Evolutionary conservation across 306 rosid genomes (phyloP), one percentile per base, ranked within the genome.

Genomic region (Alnus rubra): DNA sequence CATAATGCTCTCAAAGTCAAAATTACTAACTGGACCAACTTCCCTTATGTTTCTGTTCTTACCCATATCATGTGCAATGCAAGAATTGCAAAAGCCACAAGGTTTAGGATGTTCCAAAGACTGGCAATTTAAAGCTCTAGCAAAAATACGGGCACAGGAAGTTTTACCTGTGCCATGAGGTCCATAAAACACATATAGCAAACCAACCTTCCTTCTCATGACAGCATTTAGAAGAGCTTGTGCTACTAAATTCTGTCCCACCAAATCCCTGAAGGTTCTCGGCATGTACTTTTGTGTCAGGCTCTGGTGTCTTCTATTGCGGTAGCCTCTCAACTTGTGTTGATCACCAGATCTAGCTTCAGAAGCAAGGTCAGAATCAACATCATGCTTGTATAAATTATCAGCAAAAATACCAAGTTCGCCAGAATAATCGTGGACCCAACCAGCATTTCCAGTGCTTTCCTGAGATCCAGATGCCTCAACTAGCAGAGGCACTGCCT

Each of bases 111-210:
- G 93, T 53, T 91, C 98, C 62, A 84, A 49, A 77, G 99, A 89
- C 83, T 80, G 94, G 84, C 99, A 96, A 85, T 91, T 96, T 79
- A 96, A 84, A 83, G 99, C 98, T 87, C 92, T 87, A 15, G 99
- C 92, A 85, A 96, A 91, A 75, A 96, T 84, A 28, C 96, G 98
- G 75, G 99, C 99, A 75, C 90, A 88, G 1, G 99, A 93, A 12
- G 98, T 96, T 81, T 96, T 96, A 42, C 99, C 99, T 1, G 98
- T 96, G 62, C 99, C 99, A 82, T 90, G 99, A 67, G 99, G 98
- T 76, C 99, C 99, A 71, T 93, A 88, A 88, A 96, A 96, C 76
- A 93, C 96, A 79, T 96, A 96, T 31, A 96, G 78, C 81, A 93
- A 74, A 15, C 98, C 99, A 80, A 96, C 90, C 80, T 89, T 93